phyloP scores from a whole-genome alignment of 257 asterid genomes.

The Capsicum rhomboideum region DNA sequence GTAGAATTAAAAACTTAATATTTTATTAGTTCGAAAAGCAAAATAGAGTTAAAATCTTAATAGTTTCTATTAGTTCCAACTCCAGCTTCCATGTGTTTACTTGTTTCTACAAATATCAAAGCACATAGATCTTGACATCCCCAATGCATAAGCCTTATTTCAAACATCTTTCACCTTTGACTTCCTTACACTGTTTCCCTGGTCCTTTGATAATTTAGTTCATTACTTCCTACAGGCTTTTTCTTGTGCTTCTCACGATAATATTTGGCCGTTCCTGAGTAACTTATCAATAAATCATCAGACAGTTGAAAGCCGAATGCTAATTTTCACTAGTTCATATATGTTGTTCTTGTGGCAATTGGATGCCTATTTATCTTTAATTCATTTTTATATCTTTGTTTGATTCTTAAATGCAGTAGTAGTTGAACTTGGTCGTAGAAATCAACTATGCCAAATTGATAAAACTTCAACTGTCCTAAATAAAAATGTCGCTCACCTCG shows the following conservation, averaged over 20 bases:
- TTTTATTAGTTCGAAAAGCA: neutral
- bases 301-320: neutral
- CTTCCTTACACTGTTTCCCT: neutral
- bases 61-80: neutral
- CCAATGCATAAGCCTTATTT: neutral
- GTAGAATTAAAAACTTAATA: neutral
- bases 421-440: neutral
- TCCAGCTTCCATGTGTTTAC: neutral
- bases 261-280: neutral
- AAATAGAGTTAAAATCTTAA: neutral
- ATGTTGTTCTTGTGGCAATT: neutral
- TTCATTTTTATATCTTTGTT: neutral
- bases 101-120: neutral
- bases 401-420: neutral
- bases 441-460: neutral
- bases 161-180: neutral
- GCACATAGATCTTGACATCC: neutral
- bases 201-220: neutral
- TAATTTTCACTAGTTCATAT: neutral
- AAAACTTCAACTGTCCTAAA: neutral
- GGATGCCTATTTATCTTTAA: neutral
- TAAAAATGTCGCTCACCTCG: conserved; percentile 45
- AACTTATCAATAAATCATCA: neutral
- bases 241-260: neutral
- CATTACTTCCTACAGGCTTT: neutral